These are phyloP conservation scores for Coprinellus micaceus DNA, from an alignment of 768 basidiomycete species.

Conservation along the genomic window DNA sequence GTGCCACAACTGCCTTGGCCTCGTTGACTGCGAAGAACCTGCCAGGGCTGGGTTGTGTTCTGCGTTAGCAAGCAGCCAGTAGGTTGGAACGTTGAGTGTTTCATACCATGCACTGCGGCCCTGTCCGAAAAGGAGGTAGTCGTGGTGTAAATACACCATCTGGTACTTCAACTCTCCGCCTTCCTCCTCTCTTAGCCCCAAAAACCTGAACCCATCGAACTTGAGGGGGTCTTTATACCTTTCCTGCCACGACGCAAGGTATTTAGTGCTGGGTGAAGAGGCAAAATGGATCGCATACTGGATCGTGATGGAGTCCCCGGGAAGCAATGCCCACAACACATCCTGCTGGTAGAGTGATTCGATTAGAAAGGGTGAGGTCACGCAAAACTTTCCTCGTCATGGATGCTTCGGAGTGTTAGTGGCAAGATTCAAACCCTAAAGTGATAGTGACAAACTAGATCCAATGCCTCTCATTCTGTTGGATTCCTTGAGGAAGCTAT, in stretches of 20 bases:
- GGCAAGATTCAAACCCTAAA: not conserved
- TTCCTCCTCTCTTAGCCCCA: constrained; percentile 20
- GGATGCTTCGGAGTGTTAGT: constrained; percentile 12
- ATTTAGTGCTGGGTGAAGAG: not conserved
- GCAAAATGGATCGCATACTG: constrained; percentile 10
- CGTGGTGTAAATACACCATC: constrained; percentile 22
- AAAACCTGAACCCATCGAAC: constrained; percentile 51
- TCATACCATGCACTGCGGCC: constrained; percentile 27
- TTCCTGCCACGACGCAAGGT: not conserved
- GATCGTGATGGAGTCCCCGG: constrained; percentile 19
- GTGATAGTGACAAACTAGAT: constrained; percentile 13
- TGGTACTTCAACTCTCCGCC: constrained; percentile 23
- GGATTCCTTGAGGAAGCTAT: constrained; percentile 45
- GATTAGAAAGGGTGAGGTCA: constrained; percentile 28
- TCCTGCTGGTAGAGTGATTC: constrained; percentile 24
- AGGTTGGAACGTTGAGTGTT: not conserved
- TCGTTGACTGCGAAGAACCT: constrained; percentile 42
- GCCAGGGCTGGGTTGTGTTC: constrained; percentile 23
- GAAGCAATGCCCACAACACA: constrained; percentile 21
- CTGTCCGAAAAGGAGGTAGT: constrained; percentile 31
- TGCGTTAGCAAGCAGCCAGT: not conserved
- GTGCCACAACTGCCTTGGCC: constrained; percentile 43
- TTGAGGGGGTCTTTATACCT: constrained; percentile 28
- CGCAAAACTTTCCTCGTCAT: constrained; percentile 20
- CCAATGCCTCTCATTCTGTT: constrained; percentile 29